These are phyloP conservation scores for Xylaria longipes DNA, from an alignment of 495 filamentous ascomycete genomes.

Conservation along the genomic window DNA sequence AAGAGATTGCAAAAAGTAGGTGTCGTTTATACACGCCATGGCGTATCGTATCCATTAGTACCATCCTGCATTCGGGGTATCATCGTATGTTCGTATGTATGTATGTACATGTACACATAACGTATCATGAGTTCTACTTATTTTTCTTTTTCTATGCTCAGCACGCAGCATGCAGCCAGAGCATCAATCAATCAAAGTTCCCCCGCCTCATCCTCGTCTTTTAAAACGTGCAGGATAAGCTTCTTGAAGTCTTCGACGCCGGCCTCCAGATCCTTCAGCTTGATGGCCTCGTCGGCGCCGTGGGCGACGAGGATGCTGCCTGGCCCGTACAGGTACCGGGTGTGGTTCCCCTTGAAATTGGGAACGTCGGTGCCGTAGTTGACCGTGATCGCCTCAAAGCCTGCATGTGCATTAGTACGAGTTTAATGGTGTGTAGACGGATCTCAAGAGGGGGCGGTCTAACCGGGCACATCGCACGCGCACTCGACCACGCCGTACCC, in stretches of 20 bases:
- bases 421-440: not conserved
- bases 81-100: constrained; percentile 28
- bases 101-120: constrained; percentile 23
- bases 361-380: constrained; percentile 96
- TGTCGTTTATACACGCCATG: not conserved
- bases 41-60: not conserved
- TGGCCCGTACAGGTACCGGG: constrained; percentile 87
- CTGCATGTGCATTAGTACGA: constrained; percentile 33
- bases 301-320: constrained; percentile 91
- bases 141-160: not conserved
- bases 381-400: constrained; percentile 78
- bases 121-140: not conserved
- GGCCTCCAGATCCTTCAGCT: constrained; percentile 67
- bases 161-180: not conserved
- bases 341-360: constrained; percentile 72
- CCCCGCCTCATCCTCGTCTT: constrained; percentile 12
- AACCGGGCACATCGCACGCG: constrained; percentile 77
- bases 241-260: constrained; percentile 76
- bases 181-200: constrained; percentile 20
- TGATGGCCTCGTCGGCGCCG: constrained; percentile 81
- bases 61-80: constrained; percentile 22
- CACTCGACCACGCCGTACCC: constrained; percentile 80
- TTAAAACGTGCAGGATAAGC: constrained; percentile 67
- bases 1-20: not conserved
- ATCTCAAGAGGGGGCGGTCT: constrained; percentile 14